Evolutionary conservation across 345 rosid species (phyloP).

Genomic region (Streptanthus diversifolius): DNA sequence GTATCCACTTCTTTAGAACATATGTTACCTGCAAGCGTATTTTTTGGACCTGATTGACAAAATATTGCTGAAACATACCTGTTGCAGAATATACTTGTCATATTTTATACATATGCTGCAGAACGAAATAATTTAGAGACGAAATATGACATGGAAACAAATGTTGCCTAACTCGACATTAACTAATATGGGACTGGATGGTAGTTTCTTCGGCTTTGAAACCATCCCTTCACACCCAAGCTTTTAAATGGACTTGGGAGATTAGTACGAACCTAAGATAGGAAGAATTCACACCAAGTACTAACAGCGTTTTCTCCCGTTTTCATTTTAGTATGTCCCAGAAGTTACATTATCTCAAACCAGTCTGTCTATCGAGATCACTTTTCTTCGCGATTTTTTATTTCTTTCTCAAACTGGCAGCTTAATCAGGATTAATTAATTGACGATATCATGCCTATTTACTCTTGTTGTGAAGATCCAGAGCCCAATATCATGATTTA

Average conservation of each 20-base stretch:
- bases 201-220: background rate
- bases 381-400: background rate
- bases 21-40: slow-evolving; percentile 77
- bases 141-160: background rate
- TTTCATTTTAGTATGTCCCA: background rate
- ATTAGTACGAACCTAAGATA: background rate
- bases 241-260: background rate
- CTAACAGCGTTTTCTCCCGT: background rate
- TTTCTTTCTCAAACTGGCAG: background rate
- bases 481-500: background rate
- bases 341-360: background rate
- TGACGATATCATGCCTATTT: background rate
- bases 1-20: background rate
- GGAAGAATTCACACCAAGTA: background rate
- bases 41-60: slow-evolving; percentile 90
- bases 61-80: slow-evolving; percentile 89
- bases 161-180: background rate
- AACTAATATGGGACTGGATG: background rate
- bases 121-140: background rate
- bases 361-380: background rate
- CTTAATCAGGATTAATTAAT: background rate
- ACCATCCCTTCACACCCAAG: background rate
- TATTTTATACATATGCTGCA: background rate
- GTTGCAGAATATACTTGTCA: slow-evolving; percentile 31
- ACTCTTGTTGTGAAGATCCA: background rate